Percentiles rank a stretch among this genome's conserved stretches.
These are phyloP conservation scores for Fusarium nurragi DNA, from an alignment of 2,329 filamentous ascomycete genomes.

Conservation along the genomic window DNA sequence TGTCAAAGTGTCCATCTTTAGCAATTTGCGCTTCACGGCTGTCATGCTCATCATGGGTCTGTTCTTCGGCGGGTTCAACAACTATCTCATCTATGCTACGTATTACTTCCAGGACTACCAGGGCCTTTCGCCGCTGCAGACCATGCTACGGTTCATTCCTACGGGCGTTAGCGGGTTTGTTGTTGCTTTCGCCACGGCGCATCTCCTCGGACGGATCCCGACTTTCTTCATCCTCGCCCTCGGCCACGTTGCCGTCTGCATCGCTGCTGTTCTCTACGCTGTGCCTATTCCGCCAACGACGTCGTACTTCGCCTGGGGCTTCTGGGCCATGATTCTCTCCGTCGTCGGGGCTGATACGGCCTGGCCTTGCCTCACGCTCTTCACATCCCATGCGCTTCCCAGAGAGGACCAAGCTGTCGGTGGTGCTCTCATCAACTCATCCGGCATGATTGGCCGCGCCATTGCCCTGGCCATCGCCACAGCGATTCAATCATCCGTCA, in stretches of 20 bases:
- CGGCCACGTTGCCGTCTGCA: slow-evolving; percentile 64
- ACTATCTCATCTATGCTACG: slow-evolving; percentile 72
- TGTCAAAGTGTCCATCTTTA: slow-evolving; percentile 74
- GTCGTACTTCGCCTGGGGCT: slow-evolving; percentile 73
- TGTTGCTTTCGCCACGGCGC: slow-evolving; percentile 65
- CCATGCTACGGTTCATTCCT: slow-evolving; percentile 74
- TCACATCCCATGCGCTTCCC: slow-evolving; percentile 70
- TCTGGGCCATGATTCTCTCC: slow-evolving; percentile 72
- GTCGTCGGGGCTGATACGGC: slow-evolving; percentile 74
- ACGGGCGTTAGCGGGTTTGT: slow-evolving; percentile 68
- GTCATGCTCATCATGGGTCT: slow-evolving; percentile 72
- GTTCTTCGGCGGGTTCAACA: slow-evolving; percentile 75
- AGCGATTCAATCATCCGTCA: slow-evolving; percentile 70
- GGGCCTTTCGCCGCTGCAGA: slow-evolving; percentile 68
- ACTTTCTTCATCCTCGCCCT: slow-evolving; percentile 66
- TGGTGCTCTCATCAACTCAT: slow-evolving; percentile 73
- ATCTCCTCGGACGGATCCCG: slow-evolving; percentile 65
- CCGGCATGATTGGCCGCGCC: slow-evolving; percentile 71
- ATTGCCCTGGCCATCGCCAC: slow-evolving; percentile 73
- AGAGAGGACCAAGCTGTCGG: slow-evolving; percentile 73
- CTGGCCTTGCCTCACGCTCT: slow-evolving; percentile 72
- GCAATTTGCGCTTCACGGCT: slow-evolving; percentile 66
- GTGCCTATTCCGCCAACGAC: slow-evolving; percentile 68
- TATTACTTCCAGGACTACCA: slow-evolving; percentile 77
- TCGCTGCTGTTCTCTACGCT: slow-evolving; percentile 69